Evolutionary conservation across 345 rosid species (phyloP).

Genomic region (Eutrema yunnanense): DNA sequence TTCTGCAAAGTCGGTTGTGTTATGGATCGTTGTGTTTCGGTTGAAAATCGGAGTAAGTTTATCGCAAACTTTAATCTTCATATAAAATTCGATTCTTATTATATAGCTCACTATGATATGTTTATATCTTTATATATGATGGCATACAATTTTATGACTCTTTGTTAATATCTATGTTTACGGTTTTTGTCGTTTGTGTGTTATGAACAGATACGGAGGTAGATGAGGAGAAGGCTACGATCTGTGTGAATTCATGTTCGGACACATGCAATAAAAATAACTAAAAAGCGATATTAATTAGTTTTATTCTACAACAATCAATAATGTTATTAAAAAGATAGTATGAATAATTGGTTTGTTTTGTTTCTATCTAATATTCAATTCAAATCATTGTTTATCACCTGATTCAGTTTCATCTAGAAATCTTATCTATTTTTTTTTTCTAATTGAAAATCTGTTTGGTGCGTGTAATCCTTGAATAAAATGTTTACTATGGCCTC

Average conservation of each 20-base stretch:
- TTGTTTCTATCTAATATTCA: not conserved
- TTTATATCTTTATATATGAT: not conserved
- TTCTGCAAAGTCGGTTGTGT: not conserved
- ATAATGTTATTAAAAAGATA: not conserved
- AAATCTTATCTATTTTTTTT: not conserved
- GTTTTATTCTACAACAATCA: not conserved
- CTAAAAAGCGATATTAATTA: not conserved
- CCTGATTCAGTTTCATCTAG: not conserved
- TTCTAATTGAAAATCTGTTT: too few species aligned
- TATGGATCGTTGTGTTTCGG: not conserved
- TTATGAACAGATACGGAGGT: not conserved
- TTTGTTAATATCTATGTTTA: not conserved
- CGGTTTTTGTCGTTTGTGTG: not conserved
- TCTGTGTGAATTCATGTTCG: slow-evolving; percentile 1
- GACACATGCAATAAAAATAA: not conserved
- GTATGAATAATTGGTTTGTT: not conserved
- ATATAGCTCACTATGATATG: not conserved
- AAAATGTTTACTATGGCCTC: not conserved
- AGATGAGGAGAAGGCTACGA: not conserved
- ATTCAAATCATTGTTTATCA: not conserved
- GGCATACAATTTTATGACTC: not conserved
- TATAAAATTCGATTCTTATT: too few species aligned
- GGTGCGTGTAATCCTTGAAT: too few species aligned
- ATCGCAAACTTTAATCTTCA: not conserved
- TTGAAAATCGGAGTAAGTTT: not conserved